A percentile compares a stretch with the other conserved stretches of the same genome.
These are phyloP conservation scores for Didymella lethalis DNA, from an alignment of 2,329 filamentous ascomycete genomes.

Conservation along the genomic window DNA sequence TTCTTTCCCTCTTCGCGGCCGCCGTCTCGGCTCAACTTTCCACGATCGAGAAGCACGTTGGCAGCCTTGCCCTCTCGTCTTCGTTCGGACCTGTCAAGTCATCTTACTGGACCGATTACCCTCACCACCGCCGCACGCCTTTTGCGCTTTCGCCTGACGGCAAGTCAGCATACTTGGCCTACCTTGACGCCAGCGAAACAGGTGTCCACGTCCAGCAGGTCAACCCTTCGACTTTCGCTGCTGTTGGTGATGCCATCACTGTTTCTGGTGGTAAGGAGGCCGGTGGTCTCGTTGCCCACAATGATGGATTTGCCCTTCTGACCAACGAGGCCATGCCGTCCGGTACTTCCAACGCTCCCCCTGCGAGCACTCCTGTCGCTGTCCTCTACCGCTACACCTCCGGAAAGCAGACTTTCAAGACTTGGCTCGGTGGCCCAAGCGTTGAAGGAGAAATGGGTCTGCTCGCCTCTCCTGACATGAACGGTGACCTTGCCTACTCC, in stretches of 20 bases:
- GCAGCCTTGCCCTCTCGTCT: constrained; percentile 57
- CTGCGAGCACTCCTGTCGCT: constrained; percentile 60
- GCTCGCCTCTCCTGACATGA: constrained; percentile 64
- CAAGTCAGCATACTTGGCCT: constrained; percentile 66
- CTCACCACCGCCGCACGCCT: constrained; percentile 68
- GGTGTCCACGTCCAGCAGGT: constrained; percentile 67
- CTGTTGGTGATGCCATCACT: constrained; percentile 61
- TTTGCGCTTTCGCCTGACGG: constrained; percentile 68
- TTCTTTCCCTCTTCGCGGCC: constrained; percentile 46
- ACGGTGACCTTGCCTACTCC: constrained; percentile 69
- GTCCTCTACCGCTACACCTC: constrained; percentile 67
- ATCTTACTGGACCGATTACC: constrained; percentile 68
- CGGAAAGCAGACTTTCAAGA: constrained; percentile 65
- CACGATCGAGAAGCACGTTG: constrained; percentile 55
- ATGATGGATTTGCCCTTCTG: constrained; percentile 69
- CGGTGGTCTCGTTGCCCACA: constrained; percentile 67
- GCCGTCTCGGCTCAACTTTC: constrained; percentile 49
- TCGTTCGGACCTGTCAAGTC: constrained; percentile 66
- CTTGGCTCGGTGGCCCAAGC: constrained; percentile 65
- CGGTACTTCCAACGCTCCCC: constrained; percentile 59
- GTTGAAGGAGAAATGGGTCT: constrained; percentile 59
- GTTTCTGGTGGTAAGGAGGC: constrained; percentile 64
- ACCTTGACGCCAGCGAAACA: constrained; percentile 64
- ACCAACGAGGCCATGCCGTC: constrained; percentile 65
- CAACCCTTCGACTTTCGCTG: constrained; percentile 62